Base-by-base conservation (phyloP, 768 basidiomycete species). In the Pleurotus platypus region DNA sequence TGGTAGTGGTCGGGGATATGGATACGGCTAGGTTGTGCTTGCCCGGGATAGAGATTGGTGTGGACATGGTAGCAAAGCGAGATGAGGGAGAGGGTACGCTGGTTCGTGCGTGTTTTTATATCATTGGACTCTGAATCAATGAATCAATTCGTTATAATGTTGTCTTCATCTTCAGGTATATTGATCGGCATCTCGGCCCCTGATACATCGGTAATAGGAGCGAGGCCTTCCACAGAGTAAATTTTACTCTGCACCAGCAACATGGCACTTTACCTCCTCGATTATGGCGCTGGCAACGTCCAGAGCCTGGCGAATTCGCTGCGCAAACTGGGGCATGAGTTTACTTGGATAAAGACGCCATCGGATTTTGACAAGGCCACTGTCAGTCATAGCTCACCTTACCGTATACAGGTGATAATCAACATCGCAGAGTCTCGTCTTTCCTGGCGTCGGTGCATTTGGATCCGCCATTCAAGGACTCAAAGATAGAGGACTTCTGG, bases 401-500 rank as follows among this genome's bases (percentile, higher is more conserved):
- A 54, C 47, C 47, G 47, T 26, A 53, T 49, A 56, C 48, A 57
- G 22, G 55, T 46, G 46, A 47, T 60, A 48, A 48, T 48, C 18
- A 48, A 20, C 46, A 48, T 66, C 61, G 59, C 63, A 99, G 97
- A 88, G 84, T 72, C 86, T 99, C 68, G 80, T 99, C 63, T 98
- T 99, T 71, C 97, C 97, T 47, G 97, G 97, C 5, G 96, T 98
- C 46, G 97, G 97, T 15, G 85, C 93, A 2, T 98, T 98, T 67
- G 87, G 89, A 49, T 86, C 89, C 16, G 96, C 96, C 9, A 87
- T 97, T 62, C 78, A 81, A 49, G 86, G 90, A 57, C 84, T 99
- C 50, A 72, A 75, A 13, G 70, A 79, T 15, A 85, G 85, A 59
- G 92, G 90, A 18, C 82, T 95, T 58, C 79, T 90, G 37, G 83